These are phyloP conservation scores for Chytridium lagenaria DNA, from an alignment of 371 early-diverging fungal species.

Conservation along the genomic window DNA sequence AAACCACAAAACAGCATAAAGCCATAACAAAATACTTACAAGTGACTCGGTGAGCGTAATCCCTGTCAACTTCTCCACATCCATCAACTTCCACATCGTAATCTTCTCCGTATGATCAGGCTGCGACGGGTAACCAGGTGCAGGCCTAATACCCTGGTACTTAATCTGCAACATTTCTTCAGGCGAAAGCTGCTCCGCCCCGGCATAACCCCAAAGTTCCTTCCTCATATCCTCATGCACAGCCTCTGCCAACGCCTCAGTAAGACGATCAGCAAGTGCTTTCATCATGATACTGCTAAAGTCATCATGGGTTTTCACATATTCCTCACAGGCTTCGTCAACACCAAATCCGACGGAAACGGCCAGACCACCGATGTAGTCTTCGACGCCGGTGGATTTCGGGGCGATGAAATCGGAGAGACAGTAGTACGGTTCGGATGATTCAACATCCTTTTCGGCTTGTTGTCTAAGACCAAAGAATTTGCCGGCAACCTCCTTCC, in stretches of 20 bases:
- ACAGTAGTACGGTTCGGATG: conserved; percentile 82
- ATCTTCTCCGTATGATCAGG: conserved; percentile 88
- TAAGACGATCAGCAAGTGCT: conserved; percentile 90
- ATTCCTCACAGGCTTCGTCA: conserved; percentile 76
- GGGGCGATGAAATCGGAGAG: conserved; percentile 91
- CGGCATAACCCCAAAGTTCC: conserved; percentile 86
- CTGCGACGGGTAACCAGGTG: conserved; percentile 68
- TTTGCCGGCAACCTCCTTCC: conserved; percentile 66
- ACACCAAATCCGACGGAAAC: conserved; percentile 90
- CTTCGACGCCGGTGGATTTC: conserved; percentile 69
- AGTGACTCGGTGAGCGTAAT: conserved; percentile 86
- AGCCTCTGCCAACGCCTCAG: conserved; percentile 89
- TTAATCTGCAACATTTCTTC: conserved; percentile 84
- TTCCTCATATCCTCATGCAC: conserved; percentile 86
- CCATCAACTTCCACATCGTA: conserved; percentile 86
- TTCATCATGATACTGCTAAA: conserved; percentile 90
- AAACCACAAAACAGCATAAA: not conserved
- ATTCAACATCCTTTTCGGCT: conserved; percentile 74
- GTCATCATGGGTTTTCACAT: conserved; percentile 81
- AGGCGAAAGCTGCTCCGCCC: conserved; percentile 74
- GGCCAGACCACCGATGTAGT: conserved; percentile 89
- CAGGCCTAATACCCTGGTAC: conserved; percentile 93
- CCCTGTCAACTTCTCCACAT: conserved; percentile 76
- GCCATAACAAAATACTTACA: conserved; percentile 32
- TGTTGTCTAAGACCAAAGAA: conserved; percentile 85